Conservation (phyloP, 2,329 filamentous ascomycete genomes). For the Penicillium sp. region DNA sequence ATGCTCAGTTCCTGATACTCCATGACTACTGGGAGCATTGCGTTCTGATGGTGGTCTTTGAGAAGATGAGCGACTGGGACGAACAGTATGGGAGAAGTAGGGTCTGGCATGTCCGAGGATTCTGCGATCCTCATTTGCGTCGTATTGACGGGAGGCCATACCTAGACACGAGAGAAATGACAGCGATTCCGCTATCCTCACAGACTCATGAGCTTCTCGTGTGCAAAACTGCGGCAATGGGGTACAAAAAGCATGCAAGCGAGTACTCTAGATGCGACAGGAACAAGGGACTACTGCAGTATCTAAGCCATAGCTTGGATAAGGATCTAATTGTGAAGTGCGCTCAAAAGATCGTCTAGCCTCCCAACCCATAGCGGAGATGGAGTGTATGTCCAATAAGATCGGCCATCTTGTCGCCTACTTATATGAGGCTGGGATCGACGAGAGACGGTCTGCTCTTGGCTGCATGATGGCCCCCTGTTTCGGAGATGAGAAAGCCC, state of each 20-base stretch:
- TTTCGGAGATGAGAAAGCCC: neutral
- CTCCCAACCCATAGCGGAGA: neutral
- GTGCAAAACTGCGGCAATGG: too few relatives aligned
- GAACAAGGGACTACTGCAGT: too few relatives aligned
- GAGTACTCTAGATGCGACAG: too few relatives aligned
- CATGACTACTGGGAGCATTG: neutral
- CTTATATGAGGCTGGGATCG: neutral
- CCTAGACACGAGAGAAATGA: neutral
- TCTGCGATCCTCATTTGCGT: slow-evolving; percentile 2
- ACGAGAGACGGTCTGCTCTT: neutral
- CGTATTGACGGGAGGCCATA: slow-evolving; percentile 8
- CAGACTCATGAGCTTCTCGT: neutral
- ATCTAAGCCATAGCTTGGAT: too few relatives aligned
- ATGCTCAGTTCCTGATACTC: neutral
- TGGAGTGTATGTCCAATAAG: neutral
- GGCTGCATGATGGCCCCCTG: neutral
- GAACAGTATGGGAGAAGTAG: slow-evolving; percentile 6
- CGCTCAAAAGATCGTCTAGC: too few relatives aligned
- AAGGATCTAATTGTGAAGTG: too few relatives aligned
- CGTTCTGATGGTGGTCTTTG: neutral
- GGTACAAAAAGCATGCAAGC: too few relatives aligned
- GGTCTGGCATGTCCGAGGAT: slow-evolving; percentile 5
- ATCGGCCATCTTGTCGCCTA: neutral
- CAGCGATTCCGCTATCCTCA: neutral
- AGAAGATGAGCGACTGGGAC: slow-evolving; percentile 6